Evolutionary conservation across 139 green algal species (phyloP).

Genomic region (Chlorella sp.): DNA sequence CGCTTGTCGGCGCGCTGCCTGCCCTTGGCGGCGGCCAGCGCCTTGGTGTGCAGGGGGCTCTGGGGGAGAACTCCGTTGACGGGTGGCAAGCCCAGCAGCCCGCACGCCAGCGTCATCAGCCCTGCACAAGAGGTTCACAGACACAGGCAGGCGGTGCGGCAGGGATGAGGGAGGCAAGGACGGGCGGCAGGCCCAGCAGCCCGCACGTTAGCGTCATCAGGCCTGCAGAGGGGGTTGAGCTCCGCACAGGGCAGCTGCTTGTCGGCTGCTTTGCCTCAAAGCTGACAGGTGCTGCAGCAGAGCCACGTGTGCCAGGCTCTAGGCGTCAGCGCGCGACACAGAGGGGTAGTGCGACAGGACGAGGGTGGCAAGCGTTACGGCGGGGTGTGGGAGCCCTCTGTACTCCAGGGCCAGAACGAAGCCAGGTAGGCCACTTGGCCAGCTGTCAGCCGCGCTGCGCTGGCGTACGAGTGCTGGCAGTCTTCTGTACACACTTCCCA

Average conservation of each 20-base stretch:
- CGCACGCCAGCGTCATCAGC: slow-evolving; percentile 69
- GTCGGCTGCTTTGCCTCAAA: too few species aligned
- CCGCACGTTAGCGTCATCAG: slow-evolving; percentile 74
- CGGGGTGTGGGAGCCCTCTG: neutral
- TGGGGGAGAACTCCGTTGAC: slow-evolving; percentile 92
- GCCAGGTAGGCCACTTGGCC: neutral
- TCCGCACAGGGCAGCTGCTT: too few species aligned
- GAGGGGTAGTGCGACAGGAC: too few species aligned
- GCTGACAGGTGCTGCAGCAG: too few species aligned
- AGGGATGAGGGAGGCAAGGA: neutral
- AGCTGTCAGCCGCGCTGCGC: neutral
- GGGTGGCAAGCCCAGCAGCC: slow-evolving; percentile 84
- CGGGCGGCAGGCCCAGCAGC: slow-evolving; percentile 80
- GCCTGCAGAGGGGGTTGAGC: neutral
- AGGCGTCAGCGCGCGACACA: too few species aligned
- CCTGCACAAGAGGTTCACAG: neutral
- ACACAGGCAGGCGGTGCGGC: neutral
- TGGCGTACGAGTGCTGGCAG: too few species aligned
- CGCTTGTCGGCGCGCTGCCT: neutral
- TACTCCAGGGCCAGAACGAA: neutral
- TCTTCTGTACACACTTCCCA: too few species aligned
- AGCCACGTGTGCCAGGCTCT: too few species aligned
- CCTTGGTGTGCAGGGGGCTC: slow-evolving; percentile 85
- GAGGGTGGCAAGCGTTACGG: too few species aligned
- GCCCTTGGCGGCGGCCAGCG: slow-evolving; percentile 43